Evolutionary conservation across 148 eudicot species (phyloP), one percentile per base, ranked within the genome.

Genomic region (Agrostemma githago): DNA sequence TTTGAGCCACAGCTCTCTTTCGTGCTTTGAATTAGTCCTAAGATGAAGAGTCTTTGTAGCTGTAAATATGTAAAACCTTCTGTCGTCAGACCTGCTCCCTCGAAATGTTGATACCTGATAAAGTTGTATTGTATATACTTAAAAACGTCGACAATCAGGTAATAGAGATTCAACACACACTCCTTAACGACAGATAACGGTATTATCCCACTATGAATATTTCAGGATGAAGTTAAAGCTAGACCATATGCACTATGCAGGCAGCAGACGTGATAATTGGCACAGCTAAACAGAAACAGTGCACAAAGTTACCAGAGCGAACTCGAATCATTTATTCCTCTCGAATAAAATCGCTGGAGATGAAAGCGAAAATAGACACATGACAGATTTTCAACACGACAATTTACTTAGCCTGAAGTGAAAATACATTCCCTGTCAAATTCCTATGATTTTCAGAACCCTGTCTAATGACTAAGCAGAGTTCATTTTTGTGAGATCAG

Each of bases 11-110:
- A 89, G 83, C 74, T 58, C 88, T 75, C 90, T 86, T 68, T 90
- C 92, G 72, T 73, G 84, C 77, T 82, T 85, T 46, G 89, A 85
- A 75, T 85, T 80, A 43, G 91, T 85, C 84, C 93, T 83, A 62
- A 92, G 79, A 82, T 92, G 98, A 83, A 92, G 98, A 21, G 98
- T 90, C 85, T 92, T 92, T 70, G 98, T 90, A 41, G 93, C 90
- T 75, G 98, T 92, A 79, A 92, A 92, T 83, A 92, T 86, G 83
- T 92, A 92, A 73, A 92, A 90, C 65, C 90, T 81, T 84, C 85
- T 83, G 43, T 88, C 88, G 39, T 92, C 98, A 34, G 98, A 87
- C 74, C 82, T 92, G 83, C 98, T 92, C 82, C 88, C 92, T 68
- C 98, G 87, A 85, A 88, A 90, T 41, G 91, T 90, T 19, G 90